Percentiles rank a stretch among this genome's conserved stretches.
phyloP scores from a whole-genome alignment of 2,329 filamentous ascomycete species.

The Trichophyton benhamiae region DNA sequence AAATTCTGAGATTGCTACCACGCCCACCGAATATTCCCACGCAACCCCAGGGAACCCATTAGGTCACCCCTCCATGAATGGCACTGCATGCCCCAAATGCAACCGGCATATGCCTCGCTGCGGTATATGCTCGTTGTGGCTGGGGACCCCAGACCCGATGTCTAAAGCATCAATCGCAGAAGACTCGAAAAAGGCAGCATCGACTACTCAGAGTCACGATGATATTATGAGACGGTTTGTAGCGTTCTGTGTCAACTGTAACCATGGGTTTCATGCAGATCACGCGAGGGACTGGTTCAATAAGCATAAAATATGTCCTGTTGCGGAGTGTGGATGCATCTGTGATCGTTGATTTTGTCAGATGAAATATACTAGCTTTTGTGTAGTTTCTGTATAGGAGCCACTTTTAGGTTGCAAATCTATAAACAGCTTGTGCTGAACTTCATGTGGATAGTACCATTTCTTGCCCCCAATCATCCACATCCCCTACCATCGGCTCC shows the following conservation, averaged over 20 bases:
- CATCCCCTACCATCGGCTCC: too few relatives aligned
- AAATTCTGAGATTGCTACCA: constrained; percentile 18
- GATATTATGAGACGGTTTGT: constrained; percentile 45
- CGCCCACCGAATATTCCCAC: constrained; percentile 22
- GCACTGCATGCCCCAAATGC: constrained; percentile 49
- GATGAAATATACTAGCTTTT: not conserved
- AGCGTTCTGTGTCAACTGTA: constrained; percentile 50
- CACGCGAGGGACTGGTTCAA: constrained; percentile 52
- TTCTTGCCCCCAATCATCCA: too few relatives aligned
- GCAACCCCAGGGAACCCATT: constrained; percentile 26
- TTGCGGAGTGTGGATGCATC: constrained; percentile 43
- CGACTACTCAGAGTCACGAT: constrained; percentile 11
- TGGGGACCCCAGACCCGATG: constrained; percentile 46
- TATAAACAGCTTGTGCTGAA: too few relatives aligned
- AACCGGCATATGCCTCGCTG: constrained; percentile 52
- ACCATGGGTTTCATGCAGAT: constrained; percentile 52
- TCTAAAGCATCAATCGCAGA: constrained; percentile 28
- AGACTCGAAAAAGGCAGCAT: constrained; percentile 18
- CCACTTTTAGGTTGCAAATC: too few relatives aligned
- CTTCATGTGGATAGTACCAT: too few relatives aligned
- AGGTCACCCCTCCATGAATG: constrained; percentile 27
- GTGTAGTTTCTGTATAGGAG: too few relatives aligned
- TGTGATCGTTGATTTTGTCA: constrained; percentile 27
- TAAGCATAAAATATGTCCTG: constrained; percentile 42
- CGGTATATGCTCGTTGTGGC: constrained; percentile 49